These are phyloP conservation scores for Penicillium fimorum DNA, from an alignment of 495 filamentous ascomycete genomes.

Conservation along the genomic window DNA sequence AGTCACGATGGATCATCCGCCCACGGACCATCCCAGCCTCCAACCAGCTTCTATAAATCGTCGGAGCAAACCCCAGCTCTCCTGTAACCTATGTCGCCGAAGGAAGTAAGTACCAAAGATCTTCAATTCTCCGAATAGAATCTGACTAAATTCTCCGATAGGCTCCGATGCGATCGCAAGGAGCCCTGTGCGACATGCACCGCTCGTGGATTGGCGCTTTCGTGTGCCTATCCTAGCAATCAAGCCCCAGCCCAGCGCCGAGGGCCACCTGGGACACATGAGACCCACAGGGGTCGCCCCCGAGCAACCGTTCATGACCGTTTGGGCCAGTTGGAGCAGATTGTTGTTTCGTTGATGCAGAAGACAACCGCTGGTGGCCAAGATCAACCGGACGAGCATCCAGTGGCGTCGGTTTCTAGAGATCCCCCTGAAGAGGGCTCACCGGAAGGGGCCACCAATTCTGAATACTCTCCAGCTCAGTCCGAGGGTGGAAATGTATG, in stretches of 20 bases:
- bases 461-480: neutral
- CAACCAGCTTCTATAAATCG: neutral
- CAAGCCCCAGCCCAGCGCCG: neutral
- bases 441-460: neutral
- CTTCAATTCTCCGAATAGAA: neutral
- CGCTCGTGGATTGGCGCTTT: neutral
- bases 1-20: neutral
- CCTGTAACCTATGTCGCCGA: neutral
- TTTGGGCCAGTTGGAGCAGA: neutral
- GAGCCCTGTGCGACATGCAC: neutral
- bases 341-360: neutral
- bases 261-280: neutral
- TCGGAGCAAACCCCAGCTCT: slow-evolving; percentile 1
- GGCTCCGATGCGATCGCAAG: neutral
- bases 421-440: neutral
- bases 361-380: neutral
- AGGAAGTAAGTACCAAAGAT: neutral
- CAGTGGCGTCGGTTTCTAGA: neutral
- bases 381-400: neutral
- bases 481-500: neutral
- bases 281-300: neutral
- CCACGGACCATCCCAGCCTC: neutral
- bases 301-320: slow-evolving; percentile 1
- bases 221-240: neutral
- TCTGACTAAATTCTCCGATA: neutral